phyloP scores from a whole-genome alignment of 768 basidiomycete genomes.

The Tephrocybe sp. region DNA sequence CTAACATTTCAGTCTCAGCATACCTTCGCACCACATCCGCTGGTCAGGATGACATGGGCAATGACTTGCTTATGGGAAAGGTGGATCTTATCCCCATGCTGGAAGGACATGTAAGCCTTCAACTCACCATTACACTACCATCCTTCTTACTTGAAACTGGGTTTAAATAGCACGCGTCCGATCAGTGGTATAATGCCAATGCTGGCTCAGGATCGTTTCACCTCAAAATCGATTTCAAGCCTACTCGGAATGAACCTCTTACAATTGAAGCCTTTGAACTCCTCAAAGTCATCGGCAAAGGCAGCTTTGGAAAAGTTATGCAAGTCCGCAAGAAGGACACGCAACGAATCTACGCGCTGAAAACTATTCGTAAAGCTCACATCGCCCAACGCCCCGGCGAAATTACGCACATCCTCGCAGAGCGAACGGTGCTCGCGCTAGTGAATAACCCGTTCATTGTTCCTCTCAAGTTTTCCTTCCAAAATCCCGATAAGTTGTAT shows the following conservation, averaged over 20 bases:
- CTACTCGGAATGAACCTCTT: conserved; percentile 75
- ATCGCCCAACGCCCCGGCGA: conserved; percentile 95
- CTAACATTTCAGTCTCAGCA: conserved; percentile 87
- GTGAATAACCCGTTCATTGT: conserved; percentile 99
- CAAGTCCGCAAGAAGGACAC: conserved; percentile 99
- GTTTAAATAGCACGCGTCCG: conserved; percentile 63
- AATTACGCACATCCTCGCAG: conserved; percentile 97
- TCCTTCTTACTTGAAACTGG: conserved; percentile 10
- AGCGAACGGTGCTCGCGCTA: conserved; percentile 92
- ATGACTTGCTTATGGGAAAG: conserved; percentile 92
- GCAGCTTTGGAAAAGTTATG: conserved; percentile 98
- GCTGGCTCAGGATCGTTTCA: conserved; percentile 91
- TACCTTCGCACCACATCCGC: conserved; percentile 84
- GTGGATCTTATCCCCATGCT: conserved; percentile 85
- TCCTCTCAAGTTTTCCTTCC: conserved; percentile 98
- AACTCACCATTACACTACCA: conserved; percentile 3
- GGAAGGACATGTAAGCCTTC: conserved; percentile 63
- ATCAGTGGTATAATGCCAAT: conserved; percentile 87
- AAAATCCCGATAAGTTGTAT: conserved; percentile 96
- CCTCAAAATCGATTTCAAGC: conserved; percentile 93
- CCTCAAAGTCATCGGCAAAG: conserved; percentile 97
- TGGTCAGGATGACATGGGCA: conserved; percentile 93
- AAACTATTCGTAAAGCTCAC: conserved; percentile 97
- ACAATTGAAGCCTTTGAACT: conserved; percentile 98
- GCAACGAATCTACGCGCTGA: conserved; percentile 94